phyloP scores from a whole-genome alignment of 176 grass and related monocot species.

The Hyparrhenia diplandra region DNA sequence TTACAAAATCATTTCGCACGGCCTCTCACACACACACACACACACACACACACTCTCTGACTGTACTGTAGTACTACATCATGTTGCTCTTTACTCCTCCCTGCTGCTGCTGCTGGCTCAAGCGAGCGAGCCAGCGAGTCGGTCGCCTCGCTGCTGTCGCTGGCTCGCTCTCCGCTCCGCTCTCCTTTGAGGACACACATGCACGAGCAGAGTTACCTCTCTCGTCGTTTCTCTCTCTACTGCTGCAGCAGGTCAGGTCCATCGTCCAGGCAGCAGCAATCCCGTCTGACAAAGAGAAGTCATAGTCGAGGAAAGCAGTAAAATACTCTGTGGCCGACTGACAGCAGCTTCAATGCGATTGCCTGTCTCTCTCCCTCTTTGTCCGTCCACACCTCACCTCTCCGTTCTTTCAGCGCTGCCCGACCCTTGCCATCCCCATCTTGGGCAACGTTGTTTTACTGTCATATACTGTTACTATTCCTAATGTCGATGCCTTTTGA shows the following conservation, averaged over 20 bases:
- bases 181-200: not conserved
- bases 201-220: not conserved
- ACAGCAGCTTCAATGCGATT: constrained; percentile 66
- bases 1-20: constrained; percentile 80
- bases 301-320: constrained; percentile 85
- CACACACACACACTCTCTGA: not conserved
- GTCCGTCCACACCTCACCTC: too few species aligned
- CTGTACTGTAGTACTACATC: constrained; percentile 18
- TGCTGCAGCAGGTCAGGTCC: too few species aligned
- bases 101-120: constrained; percentile 31
- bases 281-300: too few species aligned
- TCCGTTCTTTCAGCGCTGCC: too few species aligned
- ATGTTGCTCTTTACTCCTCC: constrained; percentile 72
- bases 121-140: constrained; percentile 9
- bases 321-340: constrained; percentile 82
- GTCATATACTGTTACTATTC: constrained; percentile 37
- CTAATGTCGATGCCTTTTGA: constrained; percentile 48
- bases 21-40: not conserved
- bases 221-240: constrained; percentile 14
- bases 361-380: constrained; percentile 17
- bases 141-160: constrained; percentile 26
- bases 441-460: too few species aligned
- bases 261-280: too few species aligned
- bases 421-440: too few species aligned
- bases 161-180: not conserved